phyloP scores from a whole-genome alignment of 352 stramenopile species.

The Hyaloperonospora brassicae region DNA sequence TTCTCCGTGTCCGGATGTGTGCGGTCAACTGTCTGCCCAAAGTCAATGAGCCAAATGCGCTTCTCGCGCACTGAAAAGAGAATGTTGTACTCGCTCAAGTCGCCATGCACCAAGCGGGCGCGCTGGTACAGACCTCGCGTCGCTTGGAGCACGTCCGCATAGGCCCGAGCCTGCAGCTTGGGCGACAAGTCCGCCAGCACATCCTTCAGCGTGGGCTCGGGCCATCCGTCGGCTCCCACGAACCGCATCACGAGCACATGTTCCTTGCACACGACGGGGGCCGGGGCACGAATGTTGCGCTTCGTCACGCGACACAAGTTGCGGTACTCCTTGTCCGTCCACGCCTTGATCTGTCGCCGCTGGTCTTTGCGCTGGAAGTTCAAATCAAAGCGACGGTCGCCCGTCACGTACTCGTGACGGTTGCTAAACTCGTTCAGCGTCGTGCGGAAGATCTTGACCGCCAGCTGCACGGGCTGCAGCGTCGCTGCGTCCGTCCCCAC shows the following conservation, averaged over 20 bases:
- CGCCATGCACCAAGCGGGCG: constrained; percentile 49
- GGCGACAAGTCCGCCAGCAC: constrained; percentile 34
- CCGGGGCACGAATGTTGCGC: constrained; percentile 36
- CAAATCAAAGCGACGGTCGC: constrained; percentile 67
- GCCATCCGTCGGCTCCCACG: constrained; percentile 44
- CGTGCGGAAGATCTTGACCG: constrained; percentile 81
- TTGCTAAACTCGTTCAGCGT: constrained; percentile 80
- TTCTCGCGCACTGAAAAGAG: constrained; percentile 52
- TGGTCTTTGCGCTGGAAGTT: constrained; percentile 67
- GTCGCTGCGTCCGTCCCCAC: constrained; percentile 43
- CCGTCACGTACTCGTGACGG: constrained; percentile 75
- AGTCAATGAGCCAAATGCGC: constrained; percentile 86
- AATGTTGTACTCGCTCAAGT: constrained; percentile 88
- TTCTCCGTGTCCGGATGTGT: constrained; percentile 62
- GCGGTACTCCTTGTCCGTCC: constrained; percentile 68
- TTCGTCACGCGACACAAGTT: constrained; percentile 52
- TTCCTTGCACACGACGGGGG: constrained; percentile 46
- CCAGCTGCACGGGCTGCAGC: constrained; percentile 31
- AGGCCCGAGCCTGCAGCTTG: constrained; percentile 41
- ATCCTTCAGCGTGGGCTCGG: constrained; percentile 66
- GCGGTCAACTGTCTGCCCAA: constrained; percentile 83
- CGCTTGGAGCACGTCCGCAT: constrained; percentile 45
- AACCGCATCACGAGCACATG: constrained; percentile 73
- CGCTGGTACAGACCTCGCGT: constrained; percentile 45
- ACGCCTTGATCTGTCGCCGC: constrained; percentile 58